Evolutionary conservation across 768 basidiomycete genomes (phyloP).

Genomic region (Leccinum longicurvipes): DNA sequence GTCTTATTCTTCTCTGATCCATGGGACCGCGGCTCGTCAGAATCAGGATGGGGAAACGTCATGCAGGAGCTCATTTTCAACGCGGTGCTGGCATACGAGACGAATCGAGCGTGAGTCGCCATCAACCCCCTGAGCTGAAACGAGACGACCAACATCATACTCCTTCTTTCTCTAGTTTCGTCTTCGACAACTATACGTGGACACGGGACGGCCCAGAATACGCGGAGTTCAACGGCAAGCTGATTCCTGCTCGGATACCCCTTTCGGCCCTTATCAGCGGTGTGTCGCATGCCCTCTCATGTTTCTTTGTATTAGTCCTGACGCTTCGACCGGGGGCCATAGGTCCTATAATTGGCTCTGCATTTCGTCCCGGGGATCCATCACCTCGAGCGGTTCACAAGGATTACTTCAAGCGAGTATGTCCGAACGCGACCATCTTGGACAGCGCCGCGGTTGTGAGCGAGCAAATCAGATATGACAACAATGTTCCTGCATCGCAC

Average conservation of each 20-base stretch:
- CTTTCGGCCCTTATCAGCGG: slow-evolving; percentile 52
- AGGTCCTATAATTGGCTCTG: slow-evolving; percentile 46
- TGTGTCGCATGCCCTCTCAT: slow-evolving; percentile 17
- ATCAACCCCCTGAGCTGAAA: not conserved
- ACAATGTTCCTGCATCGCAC: slow-evolving; percentile 30
- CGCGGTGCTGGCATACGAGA: slow-evolving; percentile 44
- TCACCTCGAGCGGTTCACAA: slow-evolving; percentile 44
- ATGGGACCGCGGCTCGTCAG: slow-evolving; percentile 24
- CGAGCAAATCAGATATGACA: slow-evolving; percentile 14
- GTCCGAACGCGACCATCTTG: slow-evolving; percentile 39
- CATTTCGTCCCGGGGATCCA: slow-evolving; percentile 33
- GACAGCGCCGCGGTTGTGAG: slow-evolving; percentile 28
- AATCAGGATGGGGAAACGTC: slow-evolving; percentile 58
- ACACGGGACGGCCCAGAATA: slow-evolving; percentile 40
- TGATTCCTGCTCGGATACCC: slow-evolving; percentile 53
- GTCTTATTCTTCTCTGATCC: not conserved
- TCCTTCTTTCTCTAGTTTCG: slow-evolving; percentile 36
- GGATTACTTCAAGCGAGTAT: slow-evolving; percentile 45
- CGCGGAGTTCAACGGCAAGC: slow-evolving; percentile 45
- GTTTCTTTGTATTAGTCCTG: not conserved
- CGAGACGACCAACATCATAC: not conserved
- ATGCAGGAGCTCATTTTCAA: slow-evolving; percentile 58
- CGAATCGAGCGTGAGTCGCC: slow-evolving; percentile 46
- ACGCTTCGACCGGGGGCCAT: not conserved
- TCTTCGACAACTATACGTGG: slow-evolving; percentile 63